Evolutionary conservation across 192 early-diverging fungal genomes (phyloP).

Genomic region (Allomyces arbusculus): DNA sequence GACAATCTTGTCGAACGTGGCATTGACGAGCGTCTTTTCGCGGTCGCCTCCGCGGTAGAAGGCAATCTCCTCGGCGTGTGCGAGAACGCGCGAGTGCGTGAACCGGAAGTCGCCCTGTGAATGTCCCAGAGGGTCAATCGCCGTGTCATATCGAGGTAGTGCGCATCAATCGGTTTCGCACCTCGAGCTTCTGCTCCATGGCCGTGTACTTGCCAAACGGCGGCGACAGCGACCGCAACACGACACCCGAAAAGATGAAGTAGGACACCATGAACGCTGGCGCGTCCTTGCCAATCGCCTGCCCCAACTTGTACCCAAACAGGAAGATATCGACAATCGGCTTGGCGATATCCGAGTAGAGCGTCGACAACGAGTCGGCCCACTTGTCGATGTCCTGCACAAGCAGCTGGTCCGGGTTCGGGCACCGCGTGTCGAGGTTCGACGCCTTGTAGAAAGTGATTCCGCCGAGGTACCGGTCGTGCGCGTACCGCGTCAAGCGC

Average conservation of each 20-base stretch:
- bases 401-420: constrained; percentile 48
- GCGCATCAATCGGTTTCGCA: too few relatives aligned
- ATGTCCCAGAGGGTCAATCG: too few relatives aligned
- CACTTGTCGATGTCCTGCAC: constrained; percentile 18
- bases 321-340: constrained; percentile 50
- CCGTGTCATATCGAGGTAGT: too few relatives aligned
- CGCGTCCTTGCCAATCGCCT: constrained; percentile 33
- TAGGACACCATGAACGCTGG: constrained; percentile 37
- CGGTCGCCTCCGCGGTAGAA: constrained; percentile 64
- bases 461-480: constrained; percentile 45
- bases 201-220: constrained; percentile 93
- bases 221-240: constrained; percentile 69
- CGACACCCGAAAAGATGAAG: constrained; percentile 44
- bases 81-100: constrained; percentile 80
- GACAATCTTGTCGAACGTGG: constrained; percentile 55
- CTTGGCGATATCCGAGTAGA: constrained; percentile 58
- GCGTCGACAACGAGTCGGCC: constrained; percentile 23
- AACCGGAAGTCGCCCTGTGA: constrained; percentile 88
- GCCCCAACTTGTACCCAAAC: constrained; percentile 51
- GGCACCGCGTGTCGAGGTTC: constrained; percentile 56
- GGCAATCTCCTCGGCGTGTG: constrained; percentile 91
- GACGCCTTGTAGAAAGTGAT: constrained; percentile 68
- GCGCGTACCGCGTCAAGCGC: constrained; percentile 34
- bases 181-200: constrained; percentile 67
- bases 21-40: constrained; percentile 64